These are phyloP conservation scores for Debaryomyces nepalensis DNA, from an alignment of 1,139 yeast species.

Conservation along the genomic window DNA sequence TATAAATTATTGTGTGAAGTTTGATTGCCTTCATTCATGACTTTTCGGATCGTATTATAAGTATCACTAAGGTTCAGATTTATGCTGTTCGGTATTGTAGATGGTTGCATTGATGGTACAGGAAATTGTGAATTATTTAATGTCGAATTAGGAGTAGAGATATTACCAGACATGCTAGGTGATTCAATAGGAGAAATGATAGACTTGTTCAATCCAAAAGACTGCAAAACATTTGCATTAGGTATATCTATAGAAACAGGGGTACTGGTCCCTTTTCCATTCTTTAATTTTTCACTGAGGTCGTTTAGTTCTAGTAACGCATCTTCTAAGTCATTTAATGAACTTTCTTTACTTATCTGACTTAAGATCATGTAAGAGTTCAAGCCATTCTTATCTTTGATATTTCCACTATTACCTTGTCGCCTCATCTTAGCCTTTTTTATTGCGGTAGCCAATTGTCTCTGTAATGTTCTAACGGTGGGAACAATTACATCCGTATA, in stretches of 20 bases:
- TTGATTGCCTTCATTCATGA: neutral
- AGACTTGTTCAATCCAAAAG: conserved; percentile 7
- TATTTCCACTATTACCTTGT: conserved; percentile 14
- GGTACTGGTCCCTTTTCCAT: conserved; percentile 29
- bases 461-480: conserved; percentile 42
- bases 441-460: conserved; percentile 42
- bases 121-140: neutral
- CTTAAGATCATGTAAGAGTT: conserved; percentile 17
- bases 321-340: conserved; percentile 33
- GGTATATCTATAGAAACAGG: conserved; percentile 12
- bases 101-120: neutral
- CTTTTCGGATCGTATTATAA: conserved; percentile 3
- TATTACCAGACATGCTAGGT: neutral
- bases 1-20: conserved; percentile 10
- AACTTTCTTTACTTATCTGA: conserved; percentile 24
- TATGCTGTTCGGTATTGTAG: neutral
- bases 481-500: conserved; percentile 28
- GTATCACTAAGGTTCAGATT: conserved; percentile 1
- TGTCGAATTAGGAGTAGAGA: neutral
- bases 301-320: conserved; percentile 37
- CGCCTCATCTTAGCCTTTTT: conserved; percentile 30
- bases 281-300: conserved; percentile 37
- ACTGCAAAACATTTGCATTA: conserved; percentile 5
- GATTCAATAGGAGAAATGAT: conserved; percentile 7
- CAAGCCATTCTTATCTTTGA: neutral